phyloP scores from a whole-genome alignment of 108 stramenopile genomes.

The Nitzschia sp. region DNA sequence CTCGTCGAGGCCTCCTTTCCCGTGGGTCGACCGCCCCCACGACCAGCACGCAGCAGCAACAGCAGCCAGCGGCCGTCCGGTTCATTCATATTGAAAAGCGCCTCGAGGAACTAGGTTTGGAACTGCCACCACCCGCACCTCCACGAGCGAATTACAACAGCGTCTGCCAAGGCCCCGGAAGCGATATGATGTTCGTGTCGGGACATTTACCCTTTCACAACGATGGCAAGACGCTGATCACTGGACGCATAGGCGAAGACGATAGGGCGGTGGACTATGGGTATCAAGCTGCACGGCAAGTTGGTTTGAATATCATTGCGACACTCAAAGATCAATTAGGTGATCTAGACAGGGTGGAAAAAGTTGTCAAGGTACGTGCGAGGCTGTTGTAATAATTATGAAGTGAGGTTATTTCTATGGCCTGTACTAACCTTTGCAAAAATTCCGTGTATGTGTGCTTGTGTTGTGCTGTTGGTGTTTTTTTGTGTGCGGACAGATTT shows the following conservation, averaged over 20 bases:
- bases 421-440: too few relatives aligned
- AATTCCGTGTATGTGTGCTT: not conserved
- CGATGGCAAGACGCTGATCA: constrained; percentile 72
- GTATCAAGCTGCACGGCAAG: constrained; percentile 83
- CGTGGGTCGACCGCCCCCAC: too few relatives aligned
- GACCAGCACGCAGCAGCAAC: not conserved
- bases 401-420: not conserved
- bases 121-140: constrained; percentile 67
- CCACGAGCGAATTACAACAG: constrained; percentile 90
- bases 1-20: not conserved
- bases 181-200: constrained; percentile 76
- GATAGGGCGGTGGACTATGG: constrained; percentile 76
- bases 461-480: not conserved
- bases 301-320: constrained; percentile 82
- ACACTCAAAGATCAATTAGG: constrained; percentile 81
- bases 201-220: constrained; percentile 83
- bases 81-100: constrained; percentile 72
- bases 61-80: not conserved
- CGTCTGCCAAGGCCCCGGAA: constrained; percentile 51
- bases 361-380: constrained; percentile 72
- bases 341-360: constrained; percentile 82
- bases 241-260: constrained; percentile 67
- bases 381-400: constrained; percentile 9
- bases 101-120: constrained; percentile 70
- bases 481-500: constrained; percentile 12